Evolutionary conservation across 1,139 yeast genomes (phyloP), one percentile per base, ranked within the genome.

Genomic region (Entelexis paramagnoliae): DNA sequence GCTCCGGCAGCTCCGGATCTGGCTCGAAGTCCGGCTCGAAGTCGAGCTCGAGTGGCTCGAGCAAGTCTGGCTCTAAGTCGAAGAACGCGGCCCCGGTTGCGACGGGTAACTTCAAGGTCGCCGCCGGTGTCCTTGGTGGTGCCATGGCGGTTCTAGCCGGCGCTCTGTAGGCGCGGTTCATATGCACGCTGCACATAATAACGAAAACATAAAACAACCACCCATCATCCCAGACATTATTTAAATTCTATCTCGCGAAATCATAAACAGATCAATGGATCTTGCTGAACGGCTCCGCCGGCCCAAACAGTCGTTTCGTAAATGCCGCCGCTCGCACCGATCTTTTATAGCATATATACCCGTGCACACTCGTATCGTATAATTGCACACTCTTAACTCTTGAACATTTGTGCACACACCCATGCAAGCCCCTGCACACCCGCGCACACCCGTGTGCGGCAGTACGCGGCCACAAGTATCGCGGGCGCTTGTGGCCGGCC

Each of bases 91-190:
- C 50, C 19, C 49, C 55, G 34, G 53, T 56, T 9, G 43, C 57
- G 14, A 36, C 55, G 8, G 56, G 56, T 49, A 51, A 57, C 54
- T 51, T 58, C 41, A 44, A 42, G 46, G 46, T 57, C 28, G 55
- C 59, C 32, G 57, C 60, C 35, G 56, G 58, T 38, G 53, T 58
- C 11, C 52, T 52, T 40, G 58, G 56, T 49, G 58, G 59, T 42
- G 55, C 54, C 47, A 50, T 58, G 43, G 58, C 57, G 17, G 53
- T 55, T 19, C 47, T 57, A 8, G 42, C 53, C 33, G 51, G 57
- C 34, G 56, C 54, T 38, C 45, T 58, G 42, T 55, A 51, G 48
- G 26, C 20, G 10, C 22, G 24, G n/a, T 30, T n/a, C 3, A 19
- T 35, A 29, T 8, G 28, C 28, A 19, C 5, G 34, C 13, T 28